Conservation (phyloP, 768 basidiomycete genomes). For the Ramaria sp. region DNA sequence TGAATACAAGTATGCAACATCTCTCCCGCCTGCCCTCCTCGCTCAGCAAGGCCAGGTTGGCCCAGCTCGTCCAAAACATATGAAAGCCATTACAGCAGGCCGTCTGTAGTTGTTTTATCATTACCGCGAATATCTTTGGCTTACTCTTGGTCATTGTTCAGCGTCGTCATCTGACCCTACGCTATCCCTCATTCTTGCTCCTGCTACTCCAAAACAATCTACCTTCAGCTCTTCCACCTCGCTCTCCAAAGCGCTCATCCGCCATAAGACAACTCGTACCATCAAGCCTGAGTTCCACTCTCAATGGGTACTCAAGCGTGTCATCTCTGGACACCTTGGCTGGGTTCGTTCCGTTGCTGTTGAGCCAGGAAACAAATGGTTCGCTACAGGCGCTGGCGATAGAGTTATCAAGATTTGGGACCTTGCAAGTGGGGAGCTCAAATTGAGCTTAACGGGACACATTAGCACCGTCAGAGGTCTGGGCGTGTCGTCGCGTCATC, state of each 20-base stretch:
- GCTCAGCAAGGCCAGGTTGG: constrained; percentile 75
- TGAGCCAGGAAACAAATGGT: constrained; percentile 98
- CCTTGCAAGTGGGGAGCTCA: constrained; percentile 91
- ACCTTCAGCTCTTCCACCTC: constrained; percentile 53
- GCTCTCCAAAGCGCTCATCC: constrained; percentile 81
- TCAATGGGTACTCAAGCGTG: constrained; percentile 91
- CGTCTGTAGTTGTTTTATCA: constrained; percentile 29
- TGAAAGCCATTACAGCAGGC: constrained; percentile 64
- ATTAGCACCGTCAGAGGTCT: constrained; percentile 94
- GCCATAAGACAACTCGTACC: constrained; percentile 88
- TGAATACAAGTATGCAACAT: constrained; percentile 82
- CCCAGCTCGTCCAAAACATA: constrained; percentile 59
- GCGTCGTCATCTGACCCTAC: constrained; percentile 45
- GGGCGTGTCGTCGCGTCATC: constrained; percentile 86
- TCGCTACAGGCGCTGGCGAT: constrained; percentile 95
- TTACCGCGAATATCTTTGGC: constrained; percentile 7
- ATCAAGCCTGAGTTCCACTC: constrained; percentile 95
- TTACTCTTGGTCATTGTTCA: constrained; percentile 15
- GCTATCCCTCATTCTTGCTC: constrained; percentile 62
- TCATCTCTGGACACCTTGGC: constrained; percentile 95
- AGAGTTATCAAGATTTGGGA: constrained; percentile 99
- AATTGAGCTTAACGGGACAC: constrained; percentile 93
- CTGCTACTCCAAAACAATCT: constrained; percentile 40
- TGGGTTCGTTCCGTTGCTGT: constrained; percentile 97
- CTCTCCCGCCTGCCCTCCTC: constrained; percentile 70